Conservation (phyloP, 768 basidiomycete species). For the Mycena capillaripes region DNA sequence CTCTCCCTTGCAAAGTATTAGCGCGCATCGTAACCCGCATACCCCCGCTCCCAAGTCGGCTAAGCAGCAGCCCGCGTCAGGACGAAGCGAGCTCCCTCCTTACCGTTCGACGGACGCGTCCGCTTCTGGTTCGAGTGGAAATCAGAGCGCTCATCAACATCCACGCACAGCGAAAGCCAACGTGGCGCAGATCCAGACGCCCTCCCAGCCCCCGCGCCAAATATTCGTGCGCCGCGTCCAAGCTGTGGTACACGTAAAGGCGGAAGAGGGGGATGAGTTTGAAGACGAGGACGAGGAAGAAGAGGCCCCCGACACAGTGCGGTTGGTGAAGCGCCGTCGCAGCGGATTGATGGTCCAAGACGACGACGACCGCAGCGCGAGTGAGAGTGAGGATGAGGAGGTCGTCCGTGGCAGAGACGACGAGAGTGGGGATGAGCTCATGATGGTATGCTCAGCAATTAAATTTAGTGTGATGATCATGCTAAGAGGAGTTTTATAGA, state of each 20-base stretch:
- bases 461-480: background rate
- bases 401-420: slow-evolving; percentile 14
- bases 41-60: slow-evolving; percentile 33
- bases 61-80: slow-evolving; percentile 9
- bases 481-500: background rate
- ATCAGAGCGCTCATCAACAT: background rate
- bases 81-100: slow-evolving; percentile 17
- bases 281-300: slow-evolving; percentile 24
- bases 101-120: slow-evolving; percentile 16
- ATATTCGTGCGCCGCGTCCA: slow-evolving; percentile 37
- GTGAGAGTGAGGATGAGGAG: slow-evolving; percentile 20
- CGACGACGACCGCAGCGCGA: slow-evolving; percentile 22
- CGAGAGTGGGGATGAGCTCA: slow-evolving; percentile 38
- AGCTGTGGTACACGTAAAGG: slow-evolving; percentile 35
- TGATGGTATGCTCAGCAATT: slow-evolving; percentile 23
- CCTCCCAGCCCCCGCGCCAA: slow-evolving; percentile 32
- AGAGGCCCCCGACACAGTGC: slow-evolving; percentile 24
- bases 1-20: slow-evolving; percentile 33
- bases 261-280: slow-evolving; percentile 22
- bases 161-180: slow-evolving; percentile 7
- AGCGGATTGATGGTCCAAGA: slow-evolving; percentile 33
- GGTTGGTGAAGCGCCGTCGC: slow-evolving; percentile 32
- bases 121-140: background rate
- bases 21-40: slow-evolving; percentile 24
- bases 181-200: slow-evolving; percentile 23